phyloP scores from a whole-genome alignment of 441 rosid species.

The Oxalis stricta region DNA sequence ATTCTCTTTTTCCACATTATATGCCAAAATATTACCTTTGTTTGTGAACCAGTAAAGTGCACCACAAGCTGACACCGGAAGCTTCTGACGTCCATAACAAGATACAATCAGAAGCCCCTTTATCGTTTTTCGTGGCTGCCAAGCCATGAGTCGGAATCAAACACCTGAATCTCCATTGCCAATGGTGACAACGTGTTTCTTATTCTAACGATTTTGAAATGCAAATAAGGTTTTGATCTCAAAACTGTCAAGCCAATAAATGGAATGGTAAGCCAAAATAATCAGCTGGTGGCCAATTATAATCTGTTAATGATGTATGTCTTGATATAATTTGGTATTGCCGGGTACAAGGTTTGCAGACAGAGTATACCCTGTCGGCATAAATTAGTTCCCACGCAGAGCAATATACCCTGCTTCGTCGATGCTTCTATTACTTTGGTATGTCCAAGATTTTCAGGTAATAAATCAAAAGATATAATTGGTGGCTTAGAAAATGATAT shows the following conservation, averaged over 20 bases:
- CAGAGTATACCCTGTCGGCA: neutral
- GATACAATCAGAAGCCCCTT: neutral
- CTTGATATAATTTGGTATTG: conserved; percentile 11
- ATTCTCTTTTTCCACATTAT: neutral
- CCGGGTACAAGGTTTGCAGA: conserved; percentile 12
- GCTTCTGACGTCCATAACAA: neutral
- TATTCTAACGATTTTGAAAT: neutral
- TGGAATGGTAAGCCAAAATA: neutral
- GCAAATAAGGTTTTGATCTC: conserved; percentile 4
- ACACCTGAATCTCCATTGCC: neutral
- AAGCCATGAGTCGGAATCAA: conserved; percentile 1
- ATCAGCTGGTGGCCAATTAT: too few species aligned
- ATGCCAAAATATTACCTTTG: neutral
- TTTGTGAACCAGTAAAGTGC: neutral
- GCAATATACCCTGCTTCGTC: neutral
- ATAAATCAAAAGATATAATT: conserved; percentile 13
- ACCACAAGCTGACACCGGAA: neutral
- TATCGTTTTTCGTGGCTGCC: conserved; percentile 4
- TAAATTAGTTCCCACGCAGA: neutral
- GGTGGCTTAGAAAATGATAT: neutral
- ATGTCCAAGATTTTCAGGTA: neutral
- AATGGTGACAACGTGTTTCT: too few species aligned
- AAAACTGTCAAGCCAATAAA: neutral
- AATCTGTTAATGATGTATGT: conserved; percentile 6
- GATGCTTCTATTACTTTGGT: conserved; percentile 1